Percentiles rank a stretch among this genome's conserved stretches.
Conservation (phyloP, 805 yeast genomes). For the Wickerhamiella lipophila region DNA sequence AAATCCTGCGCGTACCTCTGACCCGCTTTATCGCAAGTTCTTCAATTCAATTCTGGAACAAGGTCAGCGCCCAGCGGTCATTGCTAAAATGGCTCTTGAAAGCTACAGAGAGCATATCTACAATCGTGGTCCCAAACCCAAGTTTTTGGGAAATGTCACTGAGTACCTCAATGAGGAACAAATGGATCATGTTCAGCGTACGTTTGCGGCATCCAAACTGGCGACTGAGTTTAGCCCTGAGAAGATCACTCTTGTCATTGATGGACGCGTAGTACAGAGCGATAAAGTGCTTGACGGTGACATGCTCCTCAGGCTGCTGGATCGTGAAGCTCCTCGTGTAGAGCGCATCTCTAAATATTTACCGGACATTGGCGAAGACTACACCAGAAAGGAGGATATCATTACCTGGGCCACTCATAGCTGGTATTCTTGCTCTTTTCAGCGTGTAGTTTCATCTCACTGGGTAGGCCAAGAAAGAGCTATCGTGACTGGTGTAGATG, state of each 20-base stretch:
- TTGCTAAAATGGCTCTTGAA: slow-evolving; percentile 9
- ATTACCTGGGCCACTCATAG: background rate
- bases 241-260: slow-evolving; percentile 13
- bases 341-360: slow-evolving; percentile 6
- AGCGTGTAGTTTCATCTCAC: background rate
- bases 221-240: background rate
- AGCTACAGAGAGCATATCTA: background rate
- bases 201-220: background rate
- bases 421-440: background rate
- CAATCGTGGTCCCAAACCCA: slow-evolving; percentile 8
- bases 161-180: background rate
- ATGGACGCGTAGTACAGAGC: slow-evolving; percentile 16
- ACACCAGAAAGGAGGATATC: background rate
- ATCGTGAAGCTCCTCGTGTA: slow-evolving; percentile 16
- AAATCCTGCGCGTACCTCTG: background rate
- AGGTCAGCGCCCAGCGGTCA: slow-evolving; percentile 4
- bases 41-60: slow-evolving; percentile 9
- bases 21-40: slow-evolving; percentile 4
- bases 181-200: slow-evolving; percentile 3
- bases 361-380: background rate
- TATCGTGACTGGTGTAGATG: background rate
- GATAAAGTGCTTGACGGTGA: background rate
- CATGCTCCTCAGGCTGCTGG: slow-evolving; percentile 12
- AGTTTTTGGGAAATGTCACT: background rate
- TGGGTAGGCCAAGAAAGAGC: slow-evolving; percentile 9